Percentiles rank a stretch among this genome's conserved stretches.
phyloP scores from a whole-genome alignment of 768 basidiomycete genomes.

The Collybia sordida region DNA sequence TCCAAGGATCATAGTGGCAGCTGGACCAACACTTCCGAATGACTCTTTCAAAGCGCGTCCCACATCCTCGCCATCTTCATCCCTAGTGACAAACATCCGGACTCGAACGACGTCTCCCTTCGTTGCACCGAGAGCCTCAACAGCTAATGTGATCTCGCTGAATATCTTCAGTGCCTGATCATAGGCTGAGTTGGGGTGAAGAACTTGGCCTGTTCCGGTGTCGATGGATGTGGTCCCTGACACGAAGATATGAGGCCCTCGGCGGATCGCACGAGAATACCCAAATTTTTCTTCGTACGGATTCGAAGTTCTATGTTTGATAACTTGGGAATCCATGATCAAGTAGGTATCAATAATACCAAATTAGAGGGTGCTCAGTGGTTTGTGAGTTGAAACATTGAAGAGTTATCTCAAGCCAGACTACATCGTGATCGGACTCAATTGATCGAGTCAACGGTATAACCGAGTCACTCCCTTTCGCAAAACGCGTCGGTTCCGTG shows the following conservation, averaged over 20 bases:
- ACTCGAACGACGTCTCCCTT: conserved; percentile 45
- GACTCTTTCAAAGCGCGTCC: conserved; percentile 41
- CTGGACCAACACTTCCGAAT: conserved; percentile 40
- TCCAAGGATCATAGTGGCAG: conserved; percentile 56
- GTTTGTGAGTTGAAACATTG: background rate
- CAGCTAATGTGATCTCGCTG: conserved; percentile 40
- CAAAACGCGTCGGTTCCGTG: too few relatives aligned
- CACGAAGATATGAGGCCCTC: conserved; percentile 52
- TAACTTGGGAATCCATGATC: conserved; percentile 5
- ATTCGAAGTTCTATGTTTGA: conserved; percentile 34
- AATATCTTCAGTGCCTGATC: conserved; percentile 44
- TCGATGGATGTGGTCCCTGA: conserved; percentile 54
- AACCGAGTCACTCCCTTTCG: too few relatives aligned
- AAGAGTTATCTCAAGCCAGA: too few relatives aligned
- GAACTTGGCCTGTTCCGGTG: conserved; percentile 34
- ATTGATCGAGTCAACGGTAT: too few relatives aligned
- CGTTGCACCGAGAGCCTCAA: conserved; percentile 42
- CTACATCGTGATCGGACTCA: too few relatives aligned
- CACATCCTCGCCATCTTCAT: conserved; percentile 37
- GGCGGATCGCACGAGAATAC: conserved; percentile 50
- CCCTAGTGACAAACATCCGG: conserved; percentile 46
- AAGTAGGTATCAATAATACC: too few relatives aligned
- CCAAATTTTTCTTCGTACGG: conserved; percentile 52
- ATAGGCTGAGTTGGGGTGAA: conserved; percentile 44
- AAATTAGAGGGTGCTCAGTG: background rate